phyloP scores from a whole-genome alignment of 768 basidiomycete genomes.

The Hydnum rufescens region DNA sequence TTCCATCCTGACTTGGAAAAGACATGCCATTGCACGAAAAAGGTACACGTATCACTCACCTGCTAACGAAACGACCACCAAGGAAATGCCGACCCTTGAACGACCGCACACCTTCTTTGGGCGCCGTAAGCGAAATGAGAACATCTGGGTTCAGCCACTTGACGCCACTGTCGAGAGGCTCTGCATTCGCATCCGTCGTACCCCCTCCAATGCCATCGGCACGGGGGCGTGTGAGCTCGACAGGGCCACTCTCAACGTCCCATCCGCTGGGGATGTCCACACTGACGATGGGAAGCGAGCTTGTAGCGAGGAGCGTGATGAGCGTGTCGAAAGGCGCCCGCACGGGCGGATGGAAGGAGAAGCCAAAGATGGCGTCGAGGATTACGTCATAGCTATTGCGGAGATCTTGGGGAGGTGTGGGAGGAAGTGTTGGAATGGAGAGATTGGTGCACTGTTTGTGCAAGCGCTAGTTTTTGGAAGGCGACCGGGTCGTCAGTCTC shows the following conservation, averaged over 20 bases:
- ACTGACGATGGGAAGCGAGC: conserved; percentile 65
- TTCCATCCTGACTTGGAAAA: background rate
- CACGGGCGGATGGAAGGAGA: conserved; percentile 85
- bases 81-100: conserved; percentile 80
- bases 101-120: conserved; percentile 63
- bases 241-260: conserved; percentile 69
- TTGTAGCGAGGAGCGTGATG: conserved; percentile 41
- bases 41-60: conserved; percentile 23
- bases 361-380: conserved; percentile 93
- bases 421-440: conserved; percentile 50
- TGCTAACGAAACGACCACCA: conserved; percentile 83
- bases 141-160: conserved; percentile 51
- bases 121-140: conserved; percentile 80
- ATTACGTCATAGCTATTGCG: conserved; percentile 55
- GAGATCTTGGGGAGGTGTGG: conserved; percentile 23
- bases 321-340: conserved; percentile 72
- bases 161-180: conserved; percentile 1
- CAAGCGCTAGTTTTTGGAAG: conserved; percentile 34
- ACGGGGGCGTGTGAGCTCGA: conserved; percentile 15
- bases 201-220: no score
- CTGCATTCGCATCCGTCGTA: no score
- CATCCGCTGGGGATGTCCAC: conserved; percentile 96
- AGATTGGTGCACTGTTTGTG: conserved; percentile 78
- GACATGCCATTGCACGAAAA: background rate
- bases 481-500: background rate